Base-by-base conservation (phyloP, 1,139 yeast species). In the Zygoascus hellenicus region DNA sequence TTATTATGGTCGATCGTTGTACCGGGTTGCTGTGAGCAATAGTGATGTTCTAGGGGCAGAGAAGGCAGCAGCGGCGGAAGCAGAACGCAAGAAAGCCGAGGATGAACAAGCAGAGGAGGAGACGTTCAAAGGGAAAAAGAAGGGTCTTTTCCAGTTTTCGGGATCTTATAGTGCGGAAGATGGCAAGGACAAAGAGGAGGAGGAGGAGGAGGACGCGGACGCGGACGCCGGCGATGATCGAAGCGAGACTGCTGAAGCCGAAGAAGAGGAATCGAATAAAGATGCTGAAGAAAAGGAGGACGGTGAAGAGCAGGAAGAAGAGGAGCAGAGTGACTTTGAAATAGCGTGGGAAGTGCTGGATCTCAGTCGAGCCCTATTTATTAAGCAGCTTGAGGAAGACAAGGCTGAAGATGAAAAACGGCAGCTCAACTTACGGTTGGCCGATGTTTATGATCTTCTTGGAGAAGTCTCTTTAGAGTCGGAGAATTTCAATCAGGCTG, bases 391-490 rank as follows among this genome's bases (percentile, higher is more conserved):
- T 11, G 68, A 69, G 31, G 44, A 47, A 2, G 48, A 51, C 14
- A 59, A 51, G 15, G 58, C 56, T n/a, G 54, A 53, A 32, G 58
- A 59, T 14, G 51, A 61, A 72, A 38, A 33, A 16, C 65, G 72
- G 7, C 66, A 63, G 26, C 55, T 71, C 34, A 68, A 73, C 49
- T 71, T 73, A 55, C 82, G 79, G 55, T 70, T 90, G 30, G 80
- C 94, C 0, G 94, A 87, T 50, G 78, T 83, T 0, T 84, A 81
- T 60, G 94, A 85, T 60, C 66, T 90, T 7, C 71, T 89, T 16
- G 97, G 97, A 17, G 97, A 92, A 62, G 85, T 90, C 5, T 83
- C 95, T 0, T 69, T 89, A 37, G 97, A 89, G 61, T 80, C 90
- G 2, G 75, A 89, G 57, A 86, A 87, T 64, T 87, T 87, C 61